Base-by-base conservation (phyloP, 202 grass and related monocot species). In the Panicum virgatum region DNA sequence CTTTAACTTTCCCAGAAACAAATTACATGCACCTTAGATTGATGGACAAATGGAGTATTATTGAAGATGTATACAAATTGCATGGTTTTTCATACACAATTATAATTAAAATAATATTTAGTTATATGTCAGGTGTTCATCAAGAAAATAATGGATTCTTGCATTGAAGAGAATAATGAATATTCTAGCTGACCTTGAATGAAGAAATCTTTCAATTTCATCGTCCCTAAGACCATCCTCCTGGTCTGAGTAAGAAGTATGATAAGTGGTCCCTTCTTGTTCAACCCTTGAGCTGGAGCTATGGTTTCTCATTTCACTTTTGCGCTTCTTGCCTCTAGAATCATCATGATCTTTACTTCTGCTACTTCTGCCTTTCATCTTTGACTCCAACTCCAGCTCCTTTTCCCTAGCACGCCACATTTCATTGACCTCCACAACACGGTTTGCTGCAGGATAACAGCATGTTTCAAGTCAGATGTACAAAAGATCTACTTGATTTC, bases 361-460 rank as follows among this genome's bases (percentile, higher is more conserved):
- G 29, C 57, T 84, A 64, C 42, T 69, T 80, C 71, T 83, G 19
- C 51, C 52, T 66, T 88, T 89, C 56, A 79, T 37, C 65, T 91
- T 98, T 66, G 73, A 83, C 64, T 98, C 88, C 50, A 98, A 73
- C 65, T 88, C 88, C 40, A 83, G 57, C 80, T 98, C 95, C 86
- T 93, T 94, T 45, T 94, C 86, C 38, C 95, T 92, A 25, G 92
- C 90, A 75, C 58, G 79, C 95, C 95, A 98, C 95, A 98, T 94
- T 81, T 98, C 95, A 65, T 89, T 27, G 10, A 98, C 86, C 86
- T 94, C 95, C 30, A 94, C 86, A 80, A 73, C 88, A 89, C 84
- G 84, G 74, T 98, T 98, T 77, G 92, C 95, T 98, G 84, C 44
- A 88, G 25, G 34, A n/a, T n/a, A 81, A 88, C 62, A 81, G 46